These are phyloP conservation scores for Grosmannia serpens DNA, from an alignment of 2,329 filamentous ascomycete genomes.

Conservation along the genomic window DNA sequence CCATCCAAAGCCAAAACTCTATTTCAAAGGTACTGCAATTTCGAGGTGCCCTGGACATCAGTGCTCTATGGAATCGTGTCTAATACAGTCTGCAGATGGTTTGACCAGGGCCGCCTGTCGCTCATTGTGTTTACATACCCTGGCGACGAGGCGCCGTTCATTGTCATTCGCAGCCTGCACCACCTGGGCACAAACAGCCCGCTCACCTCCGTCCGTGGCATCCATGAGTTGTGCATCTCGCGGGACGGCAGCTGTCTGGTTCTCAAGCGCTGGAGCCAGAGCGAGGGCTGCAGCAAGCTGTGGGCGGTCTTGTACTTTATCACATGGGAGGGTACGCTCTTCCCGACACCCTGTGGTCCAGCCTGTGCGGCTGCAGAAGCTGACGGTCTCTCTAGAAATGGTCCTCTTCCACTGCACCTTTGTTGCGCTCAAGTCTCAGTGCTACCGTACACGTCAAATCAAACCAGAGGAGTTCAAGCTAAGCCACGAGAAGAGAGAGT, in stretches of 20 bases:
- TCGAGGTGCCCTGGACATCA: background rate
- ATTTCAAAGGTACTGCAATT: conserved; percentile 35
- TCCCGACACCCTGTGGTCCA: background rate
- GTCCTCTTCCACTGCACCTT: conserved; percentile 49
- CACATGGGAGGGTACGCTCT: conserved; percentile 45
- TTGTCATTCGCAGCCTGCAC: conserved; percentile 34
- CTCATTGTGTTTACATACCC: conserved; percentile 39
- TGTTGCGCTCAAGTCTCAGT: conserved; percentile 42
- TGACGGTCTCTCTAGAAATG: conserved; percentile 32
- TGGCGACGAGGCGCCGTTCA: conserved; percentile 29
- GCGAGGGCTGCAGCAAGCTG: conserved; percentile 29
- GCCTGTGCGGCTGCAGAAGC: background rate
- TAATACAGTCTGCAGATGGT: conserved; percentile 26
- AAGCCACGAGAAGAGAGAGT: conserved; percentile 36
- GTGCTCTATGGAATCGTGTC: background rate
- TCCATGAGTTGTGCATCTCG: conserved; percentile 42
- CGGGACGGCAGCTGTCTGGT: conserved; percentile 37
- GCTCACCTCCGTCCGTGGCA: conserved; percentile 38
- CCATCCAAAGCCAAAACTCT: conserved; percentile 37
- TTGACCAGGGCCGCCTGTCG: conserved; percentile 43
- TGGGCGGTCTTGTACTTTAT: conserved; percentile 47
- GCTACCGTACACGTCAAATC: conserved; percentile 30
- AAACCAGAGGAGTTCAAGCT: conserved; percentile 33
- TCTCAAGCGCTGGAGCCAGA: conserved; percentile 39
- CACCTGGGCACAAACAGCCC: conserved; percentile 24